These are phyloP conservation scores for Backusella sp. DNA, from an alignment of 192 early-diverging fungal species.

Conservation along the genomic window DNA sequence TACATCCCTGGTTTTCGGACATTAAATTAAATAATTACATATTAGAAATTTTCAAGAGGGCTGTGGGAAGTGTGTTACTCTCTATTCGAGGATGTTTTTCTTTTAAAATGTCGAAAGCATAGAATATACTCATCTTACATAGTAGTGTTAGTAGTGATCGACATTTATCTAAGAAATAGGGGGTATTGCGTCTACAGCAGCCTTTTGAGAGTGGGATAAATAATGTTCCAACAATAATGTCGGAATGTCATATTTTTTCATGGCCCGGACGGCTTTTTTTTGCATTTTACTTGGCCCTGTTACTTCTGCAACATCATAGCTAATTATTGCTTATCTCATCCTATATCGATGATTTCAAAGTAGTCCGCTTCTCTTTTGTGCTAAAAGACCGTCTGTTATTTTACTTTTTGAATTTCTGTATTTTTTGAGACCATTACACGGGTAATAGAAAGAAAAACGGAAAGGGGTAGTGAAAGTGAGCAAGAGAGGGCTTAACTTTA, in stretches of 20 bases:
- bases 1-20: not conserved
- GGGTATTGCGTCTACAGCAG: not conserved
- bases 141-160: not conserved
- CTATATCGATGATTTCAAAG: not conserved
- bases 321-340: conserved; percentile 21
- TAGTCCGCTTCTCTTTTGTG: not conserved
- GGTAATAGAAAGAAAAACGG: not conserved
- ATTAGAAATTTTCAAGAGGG: not conserved
- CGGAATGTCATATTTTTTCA: conserved; percentile 13
- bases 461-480: not conserved
- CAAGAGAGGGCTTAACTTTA: not conserved
- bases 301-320: conserved; percentile 1
- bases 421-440: not conserved
- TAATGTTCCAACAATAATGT: conserved; percentile 17
- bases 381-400: not conserved
- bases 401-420: not conserved
- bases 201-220: conserved; percentile 4
- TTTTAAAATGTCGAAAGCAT: not conserved
- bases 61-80: not conserved
- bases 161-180: not conserved
- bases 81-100: not conserved
- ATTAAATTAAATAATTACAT: not conserved
- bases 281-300: conserved; percentile 32
- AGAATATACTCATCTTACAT: not conserved
- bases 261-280: conserved; percentile 28